Conservation (phyloP, 2,329 filamentous ascomycete species). For the Botryotinia calthae region DNA sequence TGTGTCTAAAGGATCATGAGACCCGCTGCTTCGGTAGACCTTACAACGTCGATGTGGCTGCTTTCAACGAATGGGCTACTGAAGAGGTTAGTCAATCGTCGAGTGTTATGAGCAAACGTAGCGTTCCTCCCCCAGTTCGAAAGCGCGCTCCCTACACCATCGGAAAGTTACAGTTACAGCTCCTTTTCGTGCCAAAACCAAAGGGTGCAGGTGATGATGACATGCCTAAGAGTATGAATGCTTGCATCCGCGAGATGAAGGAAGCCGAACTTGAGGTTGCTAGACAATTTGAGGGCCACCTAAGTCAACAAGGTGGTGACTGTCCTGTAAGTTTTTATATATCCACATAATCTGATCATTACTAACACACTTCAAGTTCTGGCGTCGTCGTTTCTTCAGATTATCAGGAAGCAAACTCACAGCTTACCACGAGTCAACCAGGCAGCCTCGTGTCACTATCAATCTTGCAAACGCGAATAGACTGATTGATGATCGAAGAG, state of each 20-base stretch:
- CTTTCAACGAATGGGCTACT: slow-evolving; percentile 98
- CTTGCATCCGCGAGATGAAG: slow-evolving; percentile 88
- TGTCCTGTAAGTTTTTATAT: slow-evolving; percentile 73
- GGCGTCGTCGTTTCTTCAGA: slow-evolving; percentile 97
- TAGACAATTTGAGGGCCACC: slow-evolving; percentile 78
- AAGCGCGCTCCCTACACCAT: slow-evolving; percentile 94
- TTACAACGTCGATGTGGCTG: slow-evolving; percentile 82
- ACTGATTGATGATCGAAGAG: slow-evolving; percentile 85
- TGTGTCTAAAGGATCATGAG: slow-evolving; percentile 92
- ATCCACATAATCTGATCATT: not conserved
- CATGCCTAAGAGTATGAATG: slow-evolving; percentile 99
- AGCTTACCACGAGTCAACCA: slow-evolving; percentile 91
- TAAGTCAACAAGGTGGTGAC: slow-evolving; percentile 96
- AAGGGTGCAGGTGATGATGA: slow-evolving; percentile 85
- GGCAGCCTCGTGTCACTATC: slow-evolving; percentile 94
- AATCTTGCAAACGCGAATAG: slow-evolving; percentile 91
- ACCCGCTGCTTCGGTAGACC: slow-evolving; percentile 82
- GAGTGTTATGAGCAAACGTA: slow-evolving; percentile 91
- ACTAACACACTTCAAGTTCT: slow-evolving; percentile 66
- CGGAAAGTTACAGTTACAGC: slow-evolving; percentile 88
- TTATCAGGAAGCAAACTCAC: slow-evolving; percentile 87
- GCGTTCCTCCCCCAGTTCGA: slow-evolving; percentile 62
- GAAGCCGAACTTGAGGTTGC: slow-evolving; percentile 79
- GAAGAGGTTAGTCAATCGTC: slow-evolving; percentile 76
- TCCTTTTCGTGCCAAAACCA: slow-evolving; percentile 91